Evolutionary conservation across 2,329 filamentous ascomycete species (phyloP).

Genomic region (Aspergillus sp.): DNA sequence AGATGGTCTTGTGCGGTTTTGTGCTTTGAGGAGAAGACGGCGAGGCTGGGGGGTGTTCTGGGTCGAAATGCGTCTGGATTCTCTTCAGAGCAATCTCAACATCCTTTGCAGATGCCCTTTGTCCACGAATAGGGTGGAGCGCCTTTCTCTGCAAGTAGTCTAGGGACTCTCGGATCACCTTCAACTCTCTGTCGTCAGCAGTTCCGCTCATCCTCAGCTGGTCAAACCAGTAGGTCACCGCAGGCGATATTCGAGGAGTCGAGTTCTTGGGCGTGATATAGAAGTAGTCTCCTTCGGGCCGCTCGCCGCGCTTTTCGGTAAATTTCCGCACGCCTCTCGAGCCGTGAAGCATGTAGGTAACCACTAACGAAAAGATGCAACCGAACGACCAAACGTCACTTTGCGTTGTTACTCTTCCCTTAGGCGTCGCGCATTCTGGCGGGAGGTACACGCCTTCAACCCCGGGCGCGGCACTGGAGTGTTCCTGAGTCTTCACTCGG

Average conservation of each 20-base stretch:
- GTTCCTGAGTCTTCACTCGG: conserved; percentile 35
- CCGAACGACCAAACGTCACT: conserved; percentile 51
- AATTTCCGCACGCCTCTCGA: conserved; percentile 30
- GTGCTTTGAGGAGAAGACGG: background rate
- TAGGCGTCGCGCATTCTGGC: conserved; percentile 35
- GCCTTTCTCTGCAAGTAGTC: conserved; percentile 33
- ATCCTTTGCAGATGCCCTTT: conserved; percentile 23
- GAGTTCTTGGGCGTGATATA: conserved; percentile 17
- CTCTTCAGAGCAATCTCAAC: conserved; percentile 26
- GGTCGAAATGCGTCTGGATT: conserved; percentile 17
- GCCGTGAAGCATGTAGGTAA: conserved; percentile 44
- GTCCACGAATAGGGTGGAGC: conserved; percentile 28
- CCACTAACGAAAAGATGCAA: conserved; percentile 46
- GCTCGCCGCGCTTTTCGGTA: conserved; percentile 23
- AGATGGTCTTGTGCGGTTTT: background rate
- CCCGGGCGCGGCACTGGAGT: conserved; percentile 27
- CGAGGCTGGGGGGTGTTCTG: background rate
- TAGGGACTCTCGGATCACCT: conserved; percentile 31
- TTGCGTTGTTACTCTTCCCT: conserved; percentile 36
- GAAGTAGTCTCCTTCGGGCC: conserved; percentile 28
- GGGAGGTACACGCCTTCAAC: conserved; percentile 45
- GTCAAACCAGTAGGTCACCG: conserved; percentile 22
- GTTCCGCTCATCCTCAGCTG: conserved; percentile 10
- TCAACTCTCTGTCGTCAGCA: conserved; percentile 22
- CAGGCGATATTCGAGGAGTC: conserved; percentile 17